These are phyloP conservation scores for Claviceps monticola DNA, from an alignment of 2,329 filamentous ascomycete species.

Conservation along the genomic window DNA sequence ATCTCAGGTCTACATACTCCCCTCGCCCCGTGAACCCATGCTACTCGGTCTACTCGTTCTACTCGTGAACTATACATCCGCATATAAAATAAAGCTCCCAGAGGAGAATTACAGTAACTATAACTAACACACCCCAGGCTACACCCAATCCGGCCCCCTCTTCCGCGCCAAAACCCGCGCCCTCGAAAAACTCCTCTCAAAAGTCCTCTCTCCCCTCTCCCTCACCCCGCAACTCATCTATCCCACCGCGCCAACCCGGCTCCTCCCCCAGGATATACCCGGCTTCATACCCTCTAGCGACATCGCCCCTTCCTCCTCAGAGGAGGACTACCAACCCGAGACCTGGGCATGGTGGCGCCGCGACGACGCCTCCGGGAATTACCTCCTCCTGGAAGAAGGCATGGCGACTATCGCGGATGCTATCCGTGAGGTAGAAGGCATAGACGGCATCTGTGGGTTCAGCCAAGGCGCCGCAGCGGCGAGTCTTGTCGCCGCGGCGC, in stretches of 20 bases:
- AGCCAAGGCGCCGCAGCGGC: constrained; percentile 65
- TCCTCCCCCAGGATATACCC: constrained; percentile 53
- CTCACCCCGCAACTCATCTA: constrained; percentile 46
- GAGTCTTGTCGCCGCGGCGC: constrained; percentile 54
- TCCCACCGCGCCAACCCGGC: constrained; percentile 52
- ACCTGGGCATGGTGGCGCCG: constrained; percentile 74
- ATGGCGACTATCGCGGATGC: constrained; percentile 47
- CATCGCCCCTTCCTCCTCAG: constrained; percentile 24
- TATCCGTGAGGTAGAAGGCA: constrained; percentile 48
- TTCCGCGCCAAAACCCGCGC: constrained; percentile 85
- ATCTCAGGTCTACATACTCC: too few relatives aligned
- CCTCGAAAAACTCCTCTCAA: constrained; percentile 65
- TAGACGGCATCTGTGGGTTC: constrained; percentile 73
- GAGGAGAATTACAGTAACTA: neutral
- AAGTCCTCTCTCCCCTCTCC: constrained; percentile 50
- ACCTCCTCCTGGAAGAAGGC: constrained; percentile 56
- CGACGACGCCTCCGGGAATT: constrained; percentile 48
- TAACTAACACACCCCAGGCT: constrained; percentile 37
- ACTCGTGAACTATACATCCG: too few relatives aligned
- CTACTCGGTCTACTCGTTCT: too few relatives aligned
- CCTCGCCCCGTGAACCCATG: too few relatives aligned
- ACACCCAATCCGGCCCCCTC: constrained; percentile 74
- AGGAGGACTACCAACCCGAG: constrained; percentile 42
- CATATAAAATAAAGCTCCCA: too few relatives aligned
- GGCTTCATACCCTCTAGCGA: constrained; percentile 40